Evolutionary conservation across 305 asterid genomes (phyloP), one percentile per base, ranked within the genome.

Genomic region (Solanum aculeatissimum): DNA sequence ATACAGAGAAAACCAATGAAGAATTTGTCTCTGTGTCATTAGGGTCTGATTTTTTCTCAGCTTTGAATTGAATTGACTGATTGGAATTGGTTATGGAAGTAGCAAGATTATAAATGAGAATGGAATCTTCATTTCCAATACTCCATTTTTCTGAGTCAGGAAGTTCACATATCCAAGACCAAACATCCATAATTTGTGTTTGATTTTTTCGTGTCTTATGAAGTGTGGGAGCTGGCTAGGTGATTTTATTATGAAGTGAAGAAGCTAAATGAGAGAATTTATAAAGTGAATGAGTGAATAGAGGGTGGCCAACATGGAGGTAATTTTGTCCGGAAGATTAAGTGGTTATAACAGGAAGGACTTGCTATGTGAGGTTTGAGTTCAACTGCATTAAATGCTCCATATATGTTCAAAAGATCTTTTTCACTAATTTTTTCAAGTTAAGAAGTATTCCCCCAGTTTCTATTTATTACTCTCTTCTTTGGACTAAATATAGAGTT

Each of bases 161-260:
- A 55, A 95, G 95, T 7, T 94, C 97, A 58, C 86, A 93, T 65
- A 95, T 94, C 98, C 98, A 95, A 25, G 98, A 88, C 98, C 98
- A 95, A 57, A 89, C 83, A 80, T 95, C 98, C 98, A 95, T 92
- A 18, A 32, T 90, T 25, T 66, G 14, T 83, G 65, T 72, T 12
- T 47, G 55, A 12, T 66, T 1, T 80, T 21, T 54, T 72, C 40
- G n/a, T 57, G 38, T 45, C 4, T 53, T 71, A 35, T 35, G 40
- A 35, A 35, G 40, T 35, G 40, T 35, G 40, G 40, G 40, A 35
- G 40, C 40, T 35, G 5, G 6, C 7, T 35, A 35, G 40, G 7
- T 35, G 40, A 6, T 35, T 35, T 35, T 35, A 35, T 35, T 35
- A 4, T 35, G 0, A 4, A 35, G 0, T 5, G 40, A 35, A 6